Evolutionary conservation across 768 basidiomycete genomes (phyloP).

Genomic region (Xerocomellus dryophilus): DNA sequence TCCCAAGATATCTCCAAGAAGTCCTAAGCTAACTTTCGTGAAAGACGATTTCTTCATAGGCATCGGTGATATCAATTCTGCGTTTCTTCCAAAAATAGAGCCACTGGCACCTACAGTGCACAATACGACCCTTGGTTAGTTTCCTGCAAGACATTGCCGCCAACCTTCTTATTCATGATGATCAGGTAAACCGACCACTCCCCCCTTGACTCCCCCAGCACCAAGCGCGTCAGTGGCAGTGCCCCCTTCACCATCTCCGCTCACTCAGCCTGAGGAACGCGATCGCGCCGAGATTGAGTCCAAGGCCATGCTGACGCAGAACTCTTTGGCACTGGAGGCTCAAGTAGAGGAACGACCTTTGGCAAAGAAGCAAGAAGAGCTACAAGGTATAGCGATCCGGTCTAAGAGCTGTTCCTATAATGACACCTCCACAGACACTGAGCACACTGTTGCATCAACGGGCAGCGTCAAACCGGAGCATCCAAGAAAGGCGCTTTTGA

Average conservation of each 20-base stretch:
- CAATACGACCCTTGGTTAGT: constrained; percentile 24
- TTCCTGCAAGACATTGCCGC: not conserved
- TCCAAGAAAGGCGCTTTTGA: constrained; percentile 71
- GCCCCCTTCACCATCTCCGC: constrained; percentile 12
- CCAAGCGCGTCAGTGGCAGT: constrained; percentile 17
- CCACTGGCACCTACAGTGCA: constrained; percentile 35
- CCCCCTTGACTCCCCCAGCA: no score
- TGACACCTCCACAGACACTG: constrained; percentile 11
- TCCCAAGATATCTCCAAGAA: not conserved
- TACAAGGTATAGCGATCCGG: constrained; percentile 46
- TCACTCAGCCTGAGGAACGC: constrained; percentile 34
- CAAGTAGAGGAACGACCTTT: constrained; percentile 84
- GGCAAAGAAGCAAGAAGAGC: constrained; percentile 82
- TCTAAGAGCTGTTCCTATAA: not conserved
- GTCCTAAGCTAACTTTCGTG: not conserved
- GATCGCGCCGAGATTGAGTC: constrained; percentile 45
- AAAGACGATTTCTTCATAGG: constrained; percentile 97
- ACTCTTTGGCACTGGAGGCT: constrained; percentile 74
- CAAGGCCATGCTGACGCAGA: constrained; percentile 63
- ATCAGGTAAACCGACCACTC: constrained; percentile 20
- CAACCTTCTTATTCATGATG: constrained; percentile 7
- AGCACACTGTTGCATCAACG: constrained; percentile 15
- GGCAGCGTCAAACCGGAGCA: constrained; percentile 40
- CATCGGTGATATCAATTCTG: constrained; percentile 96
- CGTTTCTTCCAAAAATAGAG: constrained; percentile 82